Base-by-base conservation (phyloP, 257 asterid genomes). In the Ilex asprella region DNA sequence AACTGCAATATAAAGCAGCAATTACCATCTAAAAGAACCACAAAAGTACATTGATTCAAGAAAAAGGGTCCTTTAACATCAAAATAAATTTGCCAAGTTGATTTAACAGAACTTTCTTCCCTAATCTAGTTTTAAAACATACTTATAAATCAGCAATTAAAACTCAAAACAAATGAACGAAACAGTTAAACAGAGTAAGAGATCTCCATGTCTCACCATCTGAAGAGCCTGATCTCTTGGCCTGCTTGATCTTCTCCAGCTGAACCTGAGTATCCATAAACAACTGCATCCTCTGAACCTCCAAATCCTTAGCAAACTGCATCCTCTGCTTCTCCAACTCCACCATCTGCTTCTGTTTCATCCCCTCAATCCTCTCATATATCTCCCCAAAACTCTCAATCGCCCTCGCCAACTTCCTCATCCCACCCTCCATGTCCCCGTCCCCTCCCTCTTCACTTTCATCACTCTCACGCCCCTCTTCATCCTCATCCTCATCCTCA, bases 321-420 rank as follows among this genome's bases (percentile, higher is more conserved):
- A 90, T 85, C 79, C 96, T 80, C 83, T 83, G 86, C 76, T 87
- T 87, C 75, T 90, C 97, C 78, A 90, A 69, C 72, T 87, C 96
- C 72, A 87, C 74, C 89, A 84, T 91, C 74, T 87, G 94, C 70
- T 79, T 81, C 85, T 82, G 91, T 64, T 88, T 91, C 89, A 81
- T 78, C 59, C 66, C 67, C 74, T 91, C 96, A 54, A 87, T 93
- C 65, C 82, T 84, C 84, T 87, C 93, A 27, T 82, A 91, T 49
- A 76, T 78, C 67, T 87, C 86, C 13, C 89, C 96, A 63, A 91
- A 84, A 68, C 86, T 79, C 74, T 80, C 89, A 2, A 91, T 75
- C 27, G 95, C 94, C 74, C 78, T 87, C 0, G 95, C 95, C 65
- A 90, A 66, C 57, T 76, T 73, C 80, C 74, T 73, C 77, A 84